A percentile compares a stretch with the other conserved stretches of the same genome.
phyloP scores from a whole-genome alignment of 1,284 basidiomycete species.

The Fomitopsis palustris region DNA sequence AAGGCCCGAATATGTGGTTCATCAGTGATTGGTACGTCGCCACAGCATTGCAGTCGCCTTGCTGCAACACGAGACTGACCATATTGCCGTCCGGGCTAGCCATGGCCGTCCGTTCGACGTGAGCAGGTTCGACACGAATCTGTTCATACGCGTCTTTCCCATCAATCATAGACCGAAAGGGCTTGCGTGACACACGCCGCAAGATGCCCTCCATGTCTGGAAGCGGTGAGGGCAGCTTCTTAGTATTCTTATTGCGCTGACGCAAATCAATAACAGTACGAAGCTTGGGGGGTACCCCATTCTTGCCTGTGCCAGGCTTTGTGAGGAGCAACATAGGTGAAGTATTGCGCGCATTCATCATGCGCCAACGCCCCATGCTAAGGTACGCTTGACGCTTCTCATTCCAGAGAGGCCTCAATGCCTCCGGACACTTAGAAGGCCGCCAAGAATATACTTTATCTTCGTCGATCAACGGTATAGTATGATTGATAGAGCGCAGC shows the following conservation, averaged over 20 bases:
- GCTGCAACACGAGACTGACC: slow-evolving; percentile 32
- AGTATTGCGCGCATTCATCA: slow-evolving; percentile 24
- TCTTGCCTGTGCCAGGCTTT: slow-evolving; percentile 20
- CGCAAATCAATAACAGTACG: slow-evolving; percentile 30
- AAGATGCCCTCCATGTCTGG: slow-evolving; percentile 9
- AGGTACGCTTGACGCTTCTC: slow-evolving; percentile 28
- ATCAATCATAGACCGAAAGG: slow-evolving; percentile 4
- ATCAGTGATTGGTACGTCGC: slow-evolving; percentile 33
- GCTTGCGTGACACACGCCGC: not conserved
- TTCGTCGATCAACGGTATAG: slow-evolving; percentile 35
- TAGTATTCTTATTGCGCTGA: slow-evolving; percentile 31
- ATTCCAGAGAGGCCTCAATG: slow-evolving; percentile 21
- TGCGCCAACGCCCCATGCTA: slow-evolving; percentile 25
- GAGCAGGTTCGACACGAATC: slow-evolving; percentile 7
- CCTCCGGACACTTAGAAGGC: slow-evolving; percentile 29
- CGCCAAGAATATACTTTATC: slow-evolving; percentile 27
- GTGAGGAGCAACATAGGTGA: slow-evolving; percentile 33
- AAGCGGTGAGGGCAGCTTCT: slow-evolving; percentile 30
- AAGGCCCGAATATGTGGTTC: slow-evolving; percentile 27
- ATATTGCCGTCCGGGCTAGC: slow-evolving; percentile 29
- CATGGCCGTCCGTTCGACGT: slow-evolving; percentile 7
- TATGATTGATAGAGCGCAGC: slow-evolving; percentile 34
- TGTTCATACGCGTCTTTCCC: slow-evolving; percentile 21
- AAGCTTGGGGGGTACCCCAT: slow-evolving; percentile 13
- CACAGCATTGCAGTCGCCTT: slow-evolving; percentile 33